Evolutionary conservation across 2,329 filamentous ascomycete genomes (phyloP), one percentile per base, ranked within the genome.

Genomic region (Curvularia sp.): DNA sequence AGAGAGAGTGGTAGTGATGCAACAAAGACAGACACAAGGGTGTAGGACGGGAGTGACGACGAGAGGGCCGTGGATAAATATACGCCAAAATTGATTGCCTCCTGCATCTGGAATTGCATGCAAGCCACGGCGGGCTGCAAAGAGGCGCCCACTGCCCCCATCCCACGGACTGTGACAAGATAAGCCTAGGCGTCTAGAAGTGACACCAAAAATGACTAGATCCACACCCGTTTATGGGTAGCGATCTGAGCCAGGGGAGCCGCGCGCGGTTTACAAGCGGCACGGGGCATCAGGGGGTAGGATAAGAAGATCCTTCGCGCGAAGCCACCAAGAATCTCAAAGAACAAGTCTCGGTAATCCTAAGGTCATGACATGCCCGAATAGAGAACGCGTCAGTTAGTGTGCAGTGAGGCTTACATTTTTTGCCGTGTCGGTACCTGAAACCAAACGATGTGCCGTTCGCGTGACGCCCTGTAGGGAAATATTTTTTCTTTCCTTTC

Each of bases 61-160:
- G 60, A 47, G 57, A 43, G 49, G 59, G 59, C 55, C 56, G 52
- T 53, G 44, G 60, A 60, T 58, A 69, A 71, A 66, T 72, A 69
- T 57, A 70, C 57, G 48, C 53, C 49, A 60, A 50, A 54, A 63
- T 1, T 24, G 52, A 63, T 1, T 24, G 52, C 30, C 56, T 35
- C 31, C 55, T 54, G 55, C 55, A 55, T 43, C 51, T 50, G 57
- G 58, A 60, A 56, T 61, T 67, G 48, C 63, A 61, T 65, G 62
- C 60, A 64, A 64, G 56, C 58, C 64, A 56, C 53, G 46, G 60
- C 58, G 44, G 61, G 48, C 54, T 55, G 31, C 30, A 31, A 60
- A 38, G 35, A 38, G 35, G 35, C 35, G 35, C 35, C 35, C 33
- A 35, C 33, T 15, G 33, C 49, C 6, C 61, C 63, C 58, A 33